Evolutionary conservation across 257 asterid genomes (phyloP).

Genomic region (Thymus mandschuricus): DNA sequence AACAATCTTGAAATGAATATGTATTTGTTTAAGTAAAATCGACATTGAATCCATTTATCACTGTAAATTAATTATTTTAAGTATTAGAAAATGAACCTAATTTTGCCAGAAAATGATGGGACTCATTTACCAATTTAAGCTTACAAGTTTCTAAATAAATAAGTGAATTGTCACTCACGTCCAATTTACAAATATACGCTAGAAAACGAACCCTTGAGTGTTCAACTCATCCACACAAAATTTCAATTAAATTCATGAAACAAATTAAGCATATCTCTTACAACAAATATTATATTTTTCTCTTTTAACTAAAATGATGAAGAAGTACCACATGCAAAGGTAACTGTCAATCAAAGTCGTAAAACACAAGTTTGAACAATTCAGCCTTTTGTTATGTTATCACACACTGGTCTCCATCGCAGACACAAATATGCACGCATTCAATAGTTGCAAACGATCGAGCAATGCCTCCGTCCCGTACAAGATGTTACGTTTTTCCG

Average conservation of each 20-base stretch:
- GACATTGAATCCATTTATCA: too few species aligned
- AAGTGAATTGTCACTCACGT: background rate
- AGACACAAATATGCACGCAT: background rate
- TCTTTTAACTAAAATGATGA: slow-evolving; percentile 3
- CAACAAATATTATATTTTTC: background rate
- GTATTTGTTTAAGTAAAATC: too few species aligned
- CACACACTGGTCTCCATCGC: background rate
- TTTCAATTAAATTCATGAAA: too few species aligned
- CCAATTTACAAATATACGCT: background rate
- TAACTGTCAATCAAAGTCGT: slow-evolving; percentile 3
- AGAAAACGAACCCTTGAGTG: background rate
- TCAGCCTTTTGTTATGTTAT: background rate
- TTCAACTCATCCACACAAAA: background rate
- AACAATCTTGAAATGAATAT: too few species aligned
- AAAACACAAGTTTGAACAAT: background rate
- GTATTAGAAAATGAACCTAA: too few species aligned
- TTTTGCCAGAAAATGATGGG: background rate
- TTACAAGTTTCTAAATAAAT: background rate
- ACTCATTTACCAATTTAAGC: background rate
- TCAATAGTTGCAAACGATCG: too few species aligned
- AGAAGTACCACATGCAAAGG: slow-evolving; percentile 2
- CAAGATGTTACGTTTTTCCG: too few species aligned
- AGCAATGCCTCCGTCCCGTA: too few species aligned
- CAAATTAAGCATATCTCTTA: background rate
- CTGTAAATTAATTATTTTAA: too few species aligned